phyloP scores from a whole-genome alignment of 495 filamentous ascomycete genomes.

The Aspergillus campestris region DNA sequence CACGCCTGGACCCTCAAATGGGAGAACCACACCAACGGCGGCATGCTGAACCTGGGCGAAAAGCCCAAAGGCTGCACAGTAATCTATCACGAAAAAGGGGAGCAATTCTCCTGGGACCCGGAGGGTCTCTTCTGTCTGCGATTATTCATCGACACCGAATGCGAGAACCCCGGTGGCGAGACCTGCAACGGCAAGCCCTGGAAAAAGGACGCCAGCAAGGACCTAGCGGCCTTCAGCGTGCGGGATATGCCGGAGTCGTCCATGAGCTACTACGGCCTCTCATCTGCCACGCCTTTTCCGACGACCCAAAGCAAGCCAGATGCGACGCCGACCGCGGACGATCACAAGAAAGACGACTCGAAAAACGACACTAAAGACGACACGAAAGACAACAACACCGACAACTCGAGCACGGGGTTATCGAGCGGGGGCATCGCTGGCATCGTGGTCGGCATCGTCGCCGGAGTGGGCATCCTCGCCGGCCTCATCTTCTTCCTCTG shows the following conservation, averaged over 20 bases:
- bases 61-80: constrained; percentile 2
- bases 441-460: constrained; percentile 28
- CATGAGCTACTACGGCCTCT: background rate
- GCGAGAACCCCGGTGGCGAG: constrained; percentile 2
- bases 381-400: constrained; percentile 1
- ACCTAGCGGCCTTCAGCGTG: constrained; percentile 9
- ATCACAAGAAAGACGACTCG: background rate
- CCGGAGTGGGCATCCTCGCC: constrained; percentile 29
- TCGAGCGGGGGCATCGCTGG: constrained; percentile 21
- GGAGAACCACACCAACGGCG: constrained; percentile 6
- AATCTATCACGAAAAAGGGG: constrained; percentile 10
- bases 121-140: constrained; percentile 11
- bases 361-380: background rate
- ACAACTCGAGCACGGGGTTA: background rate
- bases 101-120: constrained; percentile 9
- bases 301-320: background rate
- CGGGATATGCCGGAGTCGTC: constrained; percentile 6
- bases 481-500: constrained; percentile 26
- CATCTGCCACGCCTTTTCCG: background rate
- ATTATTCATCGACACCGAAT: constrained; percentile 4
- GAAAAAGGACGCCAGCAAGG: background rate
- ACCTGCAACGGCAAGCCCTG: constrained; percentile 3
- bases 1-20: constrained; percentile 9
- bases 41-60: background rate
- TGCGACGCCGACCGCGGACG: background rate